Evolutionary conservation across 2,329 filamentous ascomycete genomes (phyloP).

Genomic region (Curvularia spicifera): DNA sequence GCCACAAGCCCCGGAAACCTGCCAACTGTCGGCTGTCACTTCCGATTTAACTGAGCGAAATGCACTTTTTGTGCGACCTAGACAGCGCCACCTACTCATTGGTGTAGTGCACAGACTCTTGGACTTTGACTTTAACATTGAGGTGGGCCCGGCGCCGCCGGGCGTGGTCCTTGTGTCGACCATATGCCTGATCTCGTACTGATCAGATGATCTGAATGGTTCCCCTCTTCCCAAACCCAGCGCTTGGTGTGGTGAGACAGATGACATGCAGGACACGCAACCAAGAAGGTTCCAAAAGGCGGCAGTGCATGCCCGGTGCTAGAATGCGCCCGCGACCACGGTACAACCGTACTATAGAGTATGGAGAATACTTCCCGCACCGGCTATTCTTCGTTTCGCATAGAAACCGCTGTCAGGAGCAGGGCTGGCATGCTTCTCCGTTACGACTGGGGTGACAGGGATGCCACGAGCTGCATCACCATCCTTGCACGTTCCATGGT

Average conservation of each 20-base stretch:
- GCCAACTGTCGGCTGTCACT: conserved; percentile 10
- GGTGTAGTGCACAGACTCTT: conserved; percentile 9
- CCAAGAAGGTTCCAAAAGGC: not conserved
- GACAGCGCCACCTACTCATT: conserved; percentile 12
- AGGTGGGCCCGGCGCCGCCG: conserved; percentile 7
- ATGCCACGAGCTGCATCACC: conserved; percentile 15
- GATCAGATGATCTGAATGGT: conserved; percentile 18
- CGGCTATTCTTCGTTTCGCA: conserved; percentile 5
- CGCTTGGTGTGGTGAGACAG: conserved; percentile 4
- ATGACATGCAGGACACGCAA: conserved; percentile 8
- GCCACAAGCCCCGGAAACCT: conserved; percentile 6
- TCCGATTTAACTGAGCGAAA: not conserved
- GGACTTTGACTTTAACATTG: conserved; percentile 1
- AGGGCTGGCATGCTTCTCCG: conserved; percentile 8
- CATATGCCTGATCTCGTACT: conserved; percentile 10
- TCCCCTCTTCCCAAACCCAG: conserved; percentile 7
- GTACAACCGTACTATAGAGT: not conserved
- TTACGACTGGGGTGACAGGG: conserved; percentile 3
- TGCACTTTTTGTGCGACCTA: not conserved
- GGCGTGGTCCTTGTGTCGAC: conserved; percentile 5
- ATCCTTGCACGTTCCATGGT: conserved; percentile 6
- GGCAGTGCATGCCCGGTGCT: not conserved
- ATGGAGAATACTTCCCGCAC: not conserved
- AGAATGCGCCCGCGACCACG: not conserved
- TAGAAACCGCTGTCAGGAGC: conserved; percentile 7